These are phyloP conservation scores for Coemansia sp. DNA, from an alignment of 192 early-diverging fungal genomes.

Conservation along the genomic window DNA sequence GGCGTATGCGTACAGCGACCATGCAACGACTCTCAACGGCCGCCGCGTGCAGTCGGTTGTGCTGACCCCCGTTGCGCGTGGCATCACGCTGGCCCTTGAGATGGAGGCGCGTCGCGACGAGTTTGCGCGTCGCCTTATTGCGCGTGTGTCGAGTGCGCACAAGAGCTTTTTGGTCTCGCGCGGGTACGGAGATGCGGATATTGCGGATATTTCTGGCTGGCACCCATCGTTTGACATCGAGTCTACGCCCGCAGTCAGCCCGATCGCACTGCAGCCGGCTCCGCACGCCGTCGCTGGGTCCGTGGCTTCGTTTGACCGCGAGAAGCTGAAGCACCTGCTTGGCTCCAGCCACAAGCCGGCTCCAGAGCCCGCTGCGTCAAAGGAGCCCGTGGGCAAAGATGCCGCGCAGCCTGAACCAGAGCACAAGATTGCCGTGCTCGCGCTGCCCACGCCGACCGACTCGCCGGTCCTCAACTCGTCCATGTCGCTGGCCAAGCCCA, in stretches of 20 bases:
- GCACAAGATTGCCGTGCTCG: background rate
- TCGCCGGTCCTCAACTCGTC: slow-evolving; percentile 17
- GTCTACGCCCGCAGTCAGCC: slow-evolving; percentile 10
- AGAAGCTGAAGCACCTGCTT: slow-evolving; percentile 36
- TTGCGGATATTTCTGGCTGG: slow-evolving; percentile 6
- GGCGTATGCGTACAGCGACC: slow-evolving; percentile 38
- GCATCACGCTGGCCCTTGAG: slow-evolving; percentile 24
- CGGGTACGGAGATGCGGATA: slow-evolving; percentile 10
- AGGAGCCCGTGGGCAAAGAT: too few relatives aligned
- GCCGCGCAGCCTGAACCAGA: background rate
- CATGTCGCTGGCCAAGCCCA: background rate
- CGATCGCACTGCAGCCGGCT: slow-evolving; percentile 26
- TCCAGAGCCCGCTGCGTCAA: background rate
- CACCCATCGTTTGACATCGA: slow-evolving; percentile 42
- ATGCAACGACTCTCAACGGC: slow-evolving; percentile 18
- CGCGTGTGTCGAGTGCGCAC: slow-evolving; percentile 16
- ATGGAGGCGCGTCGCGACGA: slow-evolving; percentile 29
- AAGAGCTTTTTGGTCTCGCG: slow-evolving; percentile 18
- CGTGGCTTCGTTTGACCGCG: slow-evolving; percentile 28
- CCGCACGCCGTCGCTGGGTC: background rate
- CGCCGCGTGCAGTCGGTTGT: slow-evolving; percentile 37
- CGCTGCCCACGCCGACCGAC: slow-evolving; percentile 26
- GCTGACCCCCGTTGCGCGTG: slow-evolving; percentile 19
- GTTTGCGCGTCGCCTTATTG: slow-evolving; percentile 16
- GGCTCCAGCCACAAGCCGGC: background rate